Base-by-base conservation (phyloP, 306 rosid genomes). In the Rubus idaeus region DNA sequence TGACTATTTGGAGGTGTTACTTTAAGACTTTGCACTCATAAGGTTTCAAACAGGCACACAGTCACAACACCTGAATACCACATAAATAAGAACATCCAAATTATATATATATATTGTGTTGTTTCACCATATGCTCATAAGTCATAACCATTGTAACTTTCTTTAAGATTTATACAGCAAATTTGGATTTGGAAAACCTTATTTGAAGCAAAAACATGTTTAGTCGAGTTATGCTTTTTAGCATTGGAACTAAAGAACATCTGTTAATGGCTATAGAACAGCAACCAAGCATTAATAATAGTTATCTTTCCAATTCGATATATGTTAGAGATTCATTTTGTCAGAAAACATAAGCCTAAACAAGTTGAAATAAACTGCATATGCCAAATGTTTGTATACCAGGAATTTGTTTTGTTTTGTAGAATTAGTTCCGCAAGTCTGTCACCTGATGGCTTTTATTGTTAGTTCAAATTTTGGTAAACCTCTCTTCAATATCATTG, bases 1-100 rank as follows among this genome's bases (percentile, higher is more conserved):
- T 68, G 88, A 89, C 73, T 17, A 87, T 70, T 64, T 88, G 55
- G 96, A 93, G 96, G 97, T 93, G 30, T 68, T 17, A 40, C 14
- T 47, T 44, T n/a, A 10, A 17, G 7, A 41, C n/a, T 35, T 42
- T 67, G 16, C 52, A 18, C 35, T 66, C 50, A 17, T 30, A 17
- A 14, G 18, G 8, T 14, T 63, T 13, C 12, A 6, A 14, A 35
- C 10, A 63, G 46, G 69, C 46, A 17, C 42, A 63, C 23, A 49
- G 10, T 10, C 53, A 49, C 53, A 17, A 64, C 42, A 37, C 69
- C 21, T 16, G 47, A 37, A 64, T 64, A 39, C 21, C 12, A 1
- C 11, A 64, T 39, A 37, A 16, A 10, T 64, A 40, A 64, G 69
- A 39, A 39, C 20, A 21, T 26, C 20, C 40, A 65, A 16, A 39